phyloP scores from a whole-genome alignment of 179 eudicot genomes.

The Nepenthes alata region DNA sequence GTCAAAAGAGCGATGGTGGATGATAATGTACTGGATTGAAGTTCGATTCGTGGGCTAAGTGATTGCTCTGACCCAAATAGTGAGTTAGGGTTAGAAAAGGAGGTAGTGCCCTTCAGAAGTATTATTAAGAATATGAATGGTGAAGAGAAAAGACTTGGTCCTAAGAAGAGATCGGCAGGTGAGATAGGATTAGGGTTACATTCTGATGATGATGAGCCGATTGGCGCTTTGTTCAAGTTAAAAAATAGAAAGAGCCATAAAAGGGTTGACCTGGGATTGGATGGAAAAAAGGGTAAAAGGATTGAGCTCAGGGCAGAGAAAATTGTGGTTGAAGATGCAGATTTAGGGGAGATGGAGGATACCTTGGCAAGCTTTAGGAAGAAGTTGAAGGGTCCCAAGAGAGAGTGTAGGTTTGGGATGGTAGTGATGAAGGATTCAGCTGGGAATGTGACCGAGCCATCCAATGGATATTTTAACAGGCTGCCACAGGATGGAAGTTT shows the following conservation, averaged over 20 bases:
- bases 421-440: slow-evolving; percentile 17
- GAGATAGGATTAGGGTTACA: slow-evolving; percentile 27
- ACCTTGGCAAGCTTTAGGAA: slow-evolving; percentile 89
- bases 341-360: slow-evolving; percentile 73
- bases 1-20: slow-evolving; percentile 10
- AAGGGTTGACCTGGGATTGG: slow-evolving; percentile 38
- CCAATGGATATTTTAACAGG: slow-evolving; percentile 31
- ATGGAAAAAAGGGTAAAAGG: slow-evolving; percentile 25
- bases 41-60: slow-evolving; percentile 7
- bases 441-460: slow-evolving; percentile 13
- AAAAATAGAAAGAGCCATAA: slow-evolving; percentile 42
- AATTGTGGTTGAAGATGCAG: slow-evolving; percentile 24
- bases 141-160: slow-evolving; percentile 32
- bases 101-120: background rate
- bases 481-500: slow-evolving; percentile 79
- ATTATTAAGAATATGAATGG: slow-evolving; percentile 39
- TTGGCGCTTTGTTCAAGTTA: slow-evolving; percentile 55
- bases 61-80: slow-evolving; percentile 11
- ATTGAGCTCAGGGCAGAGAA: slow-evolving; percentile 20
- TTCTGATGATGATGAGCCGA: slow-evolving; percentile 85
- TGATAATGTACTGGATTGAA: slow-evolving; percentile 8
- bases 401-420: slow-evolving; percentile 24
- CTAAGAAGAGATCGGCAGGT: slow-evolving; percentile 40
- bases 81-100: slow-evolving; percentile 17
- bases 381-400: slow-evolving; percentile 83